These are phyloP conservation scores for Zizania latifolia DNA, from an alignment of 176 grass and related monocot species.

Conservation along the genomic window DNA sequence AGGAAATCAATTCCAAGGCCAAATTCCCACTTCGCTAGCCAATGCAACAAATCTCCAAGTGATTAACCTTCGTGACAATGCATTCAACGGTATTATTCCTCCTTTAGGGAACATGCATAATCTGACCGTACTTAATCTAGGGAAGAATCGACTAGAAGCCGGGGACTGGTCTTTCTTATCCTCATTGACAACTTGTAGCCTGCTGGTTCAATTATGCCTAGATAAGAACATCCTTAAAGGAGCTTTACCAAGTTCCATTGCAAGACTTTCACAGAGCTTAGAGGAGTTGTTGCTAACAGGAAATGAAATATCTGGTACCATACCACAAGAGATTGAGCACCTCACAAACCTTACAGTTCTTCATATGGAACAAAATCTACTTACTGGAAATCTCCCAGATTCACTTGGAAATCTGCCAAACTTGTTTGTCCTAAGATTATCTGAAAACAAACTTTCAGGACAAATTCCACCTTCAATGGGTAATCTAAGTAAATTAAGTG, in stretches of 20 bases:
- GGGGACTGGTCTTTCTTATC: slow-evolving; percentile 35
- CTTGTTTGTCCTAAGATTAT: not conserved
- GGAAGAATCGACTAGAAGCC: slow-evolving; percentile 24
- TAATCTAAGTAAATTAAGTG: slow-evolving; percentile 21
- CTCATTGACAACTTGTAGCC: slow-evolving; percentile 24
- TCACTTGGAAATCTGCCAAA: slow-evolving; percentile 12
- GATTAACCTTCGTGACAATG: not conserved
- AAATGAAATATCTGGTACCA: slow-evolving; percentile 30
- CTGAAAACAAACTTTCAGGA: slow-evolving; percentile 21
- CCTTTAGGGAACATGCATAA: not conserved
- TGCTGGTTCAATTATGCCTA: not conserved
- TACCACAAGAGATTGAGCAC: slow-evolving; percentile 25
- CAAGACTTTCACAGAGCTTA: not conserved
- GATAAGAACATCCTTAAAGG: not conserved
- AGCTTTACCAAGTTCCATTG: slow-evolving; percentile 14
- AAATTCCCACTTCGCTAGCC: slow-evolving; percentile 1
- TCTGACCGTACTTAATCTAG: not conserved
- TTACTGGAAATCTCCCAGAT: slow-evolving; percentile 19
- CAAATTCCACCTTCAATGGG: slow-evolving; percentile 33
- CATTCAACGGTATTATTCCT: slow-evolving; percentile 17
- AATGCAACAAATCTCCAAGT: not conserved
- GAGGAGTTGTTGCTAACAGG: not conserved
- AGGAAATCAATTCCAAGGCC: not conserved
- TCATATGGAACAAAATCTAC: not conserved
- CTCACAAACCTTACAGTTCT: not conserved